Base-by-base conservation (phyloP, 2,329 filamentous ascomycete genomes). In the Botrytis galanthina region DNA sequence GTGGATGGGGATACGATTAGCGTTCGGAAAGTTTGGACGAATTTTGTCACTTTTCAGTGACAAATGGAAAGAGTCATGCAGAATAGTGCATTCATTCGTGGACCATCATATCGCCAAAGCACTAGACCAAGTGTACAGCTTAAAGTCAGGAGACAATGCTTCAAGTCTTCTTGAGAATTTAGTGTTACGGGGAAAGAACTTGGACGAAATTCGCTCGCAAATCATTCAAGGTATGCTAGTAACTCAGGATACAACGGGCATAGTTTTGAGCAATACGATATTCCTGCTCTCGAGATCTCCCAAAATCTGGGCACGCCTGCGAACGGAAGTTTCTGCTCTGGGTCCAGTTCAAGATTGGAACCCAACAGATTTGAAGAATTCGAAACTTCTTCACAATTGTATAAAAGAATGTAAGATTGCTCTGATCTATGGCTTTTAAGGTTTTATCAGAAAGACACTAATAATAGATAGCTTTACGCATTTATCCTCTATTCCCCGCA, bases 401-500 rank as follows among this genome's bases (percentile, higher is more conserved):
- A 35, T 73, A 12, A 69, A 51, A 29, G 64, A 73, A 20, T 59
- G 71, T 73, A 44, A 44, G 71, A 12, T 37, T 12, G 4, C 14
- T 62, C 0, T 6, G 14, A 32, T 35, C 10, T 35, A 9, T n/a
- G n/a, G 0, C 1, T n/a, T 3, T 57, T 0, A 12, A 26, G 35
- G 2, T 1, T 32, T 22, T 16, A 18, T 39, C 3, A n/a, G 10
- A n/a, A 20, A 22, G 3, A 0, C 9, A 14, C n/a, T 54, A 20
- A 39, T 5, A 4, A 16, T 39, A 4, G 5, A 22, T 22, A 77
- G 74, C 71, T 51, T 73, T 78, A 39, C 75, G 77, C n/a, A 51
- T 78, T 7, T 70, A 79, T 76, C 74, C 76, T 75, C 39, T 80
- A 74, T 35, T 81, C 76, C 44, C 18, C 4, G 20, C 26, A 29